Percentiles rank a stretch among this genome's conserved stretches.
Evolutionary conservation across 306 rosid genomes (phyloP).

Genomic region (Rosa lucieae): DNA sequence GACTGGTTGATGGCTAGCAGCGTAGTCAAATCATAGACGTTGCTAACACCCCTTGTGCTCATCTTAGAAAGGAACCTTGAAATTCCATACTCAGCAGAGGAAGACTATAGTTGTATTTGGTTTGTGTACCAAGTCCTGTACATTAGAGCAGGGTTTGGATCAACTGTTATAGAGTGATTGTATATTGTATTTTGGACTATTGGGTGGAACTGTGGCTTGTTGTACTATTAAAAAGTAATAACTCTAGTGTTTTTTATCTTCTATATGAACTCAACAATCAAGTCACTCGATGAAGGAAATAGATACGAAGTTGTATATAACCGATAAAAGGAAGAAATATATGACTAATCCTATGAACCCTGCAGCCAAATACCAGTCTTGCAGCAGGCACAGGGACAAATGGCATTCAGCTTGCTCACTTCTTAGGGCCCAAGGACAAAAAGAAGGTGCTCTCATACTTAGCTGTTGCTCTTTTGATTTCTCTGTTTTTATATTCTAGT

Average conservation of each 20-base stretch:
- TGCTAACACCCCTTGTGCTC: conserved; percentile 6
- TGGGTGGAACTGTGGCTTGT: neutral
- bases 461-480: neutral
- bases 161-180: neutral
- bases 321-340: neutral
- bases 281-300: neutral
- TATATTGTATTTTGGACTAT: neutral
- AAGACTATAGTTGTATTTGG: neutral
- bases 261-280: neutral
- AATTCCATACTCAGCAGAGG: neutral
- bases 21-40: conserved; percentile 28
- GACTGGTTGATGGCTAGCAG: conserved; percentile 21
- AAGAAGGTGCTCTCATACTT: conserved; percentile 11
- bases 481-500: neutral
- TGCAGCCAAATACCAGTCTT: neutral
- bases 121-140: neutral
- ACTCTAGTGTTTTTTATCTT: neutral
- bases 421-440: neutral
- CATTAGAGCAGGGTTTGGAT: neutral
- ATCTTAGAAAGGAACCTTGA: neutral
- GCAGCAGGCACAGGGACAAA: neutral
- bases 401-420: conserved; percentile 17
- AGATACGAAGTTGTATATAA: neutral
- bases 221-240: neutral
- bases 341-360: neutral